Evolutionary conservation across 805 yeast species (phyloP).

Genomic region (Myxozyma udenii): DNA sequence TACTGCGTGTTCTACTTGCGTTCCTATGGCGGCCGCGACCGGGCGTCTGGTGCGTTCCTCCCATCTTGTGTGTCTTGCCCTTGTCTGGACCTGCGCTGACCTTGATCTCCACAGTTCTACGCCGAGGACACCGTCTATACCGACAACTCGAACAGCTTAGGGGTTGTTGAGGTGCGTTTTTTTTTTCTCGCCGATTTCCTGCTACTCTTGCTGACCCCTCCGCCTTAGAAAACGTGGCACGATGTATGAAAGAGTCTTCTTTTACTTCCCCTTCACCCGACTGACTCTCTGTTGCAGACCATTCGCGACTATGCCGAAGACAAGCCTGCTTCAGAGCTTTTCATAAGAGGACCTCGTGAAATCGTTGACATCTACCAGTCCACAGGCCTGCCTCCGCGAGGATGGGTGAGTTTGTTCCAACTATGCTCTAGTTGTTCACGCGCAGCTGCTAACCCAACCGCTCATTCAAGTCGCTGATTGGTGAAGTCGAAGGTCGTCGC

Average conservation of each 20-base stretch:
- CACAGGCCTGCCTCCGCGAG: constrained; percentile 26
- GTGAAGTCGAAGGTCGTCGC: constrained; percentile 18
- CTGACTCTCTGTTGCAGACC: constrained; percentile 3
- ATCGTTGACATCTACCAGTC: constrained; percentile 13
- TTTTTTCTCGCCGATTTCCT: background rate
- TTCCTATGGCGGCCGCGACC: too few species aligned
- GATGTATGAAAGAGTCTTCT: constrained; percentile 13
- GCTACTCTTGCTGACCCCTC: background rate
- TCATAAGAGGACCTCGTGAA: constrained; percentile 22
- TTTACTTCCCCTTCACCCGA: background rate
- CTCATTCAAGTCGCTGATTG: constrained; percentile 25
- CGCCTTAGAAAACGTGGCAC: constrained; percentile 31
- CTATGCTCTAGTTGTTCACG: background rate
- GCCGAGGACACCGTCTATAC: constrained; percentile 27
- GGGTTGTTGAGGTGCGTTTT: constrained; percentile 25
- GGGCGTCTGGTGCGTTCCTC: too few species aligned
- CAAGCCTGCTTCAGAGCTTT: constrained; percentile 7
- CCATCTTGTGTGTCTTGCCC: background rate
- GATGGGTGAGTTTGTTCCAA: constrained; percentile 20
- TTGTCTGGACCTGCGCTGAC: background rate
- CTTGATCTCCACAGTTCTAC: constrained; percentile 12
- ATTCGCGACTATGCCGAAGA: constrained; percentile 17
- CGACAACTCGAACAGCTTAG: constrained; percentile 10
- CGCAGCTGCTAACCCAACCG: too few species aligned
- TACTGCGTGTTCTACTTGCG: too few species aligned